Evolutionary conservation across 495 filamentous ascomycete species (phyloP).

Genomic region (Chaetomium tenue): DNA sequence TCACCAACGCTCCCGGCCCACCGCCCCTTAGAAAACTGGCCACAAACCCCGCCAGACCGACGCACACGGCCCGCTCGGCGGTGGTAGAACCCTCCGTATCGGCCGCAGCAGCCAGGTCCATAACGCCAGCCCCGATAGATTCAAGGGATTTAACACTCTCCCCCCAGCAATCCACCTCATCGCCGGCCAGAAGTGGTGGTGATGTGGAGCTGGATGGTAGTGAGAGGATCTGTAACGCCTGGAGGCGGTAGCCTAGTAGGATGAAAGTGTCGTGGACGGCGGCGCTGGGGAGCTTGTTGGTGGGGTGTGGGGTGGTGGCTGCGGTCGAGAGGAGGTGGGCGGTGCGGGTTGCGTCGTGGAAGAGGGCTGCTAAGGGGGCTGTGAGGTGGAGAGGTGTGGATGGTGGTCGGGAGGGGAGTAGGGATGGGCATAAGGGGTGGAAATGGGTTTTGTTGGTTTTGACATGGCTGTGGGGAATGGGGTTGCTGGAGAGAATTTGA

Average conservation of each 20-base stretch:
- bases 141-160: too few relatives aligned
- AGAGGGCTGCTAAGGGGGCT: background rate
- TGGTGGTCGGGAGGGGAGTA: background rate
- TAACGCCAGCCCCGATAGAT: too few relatives aligned
- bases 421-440: background rate
- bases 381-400: background rate
- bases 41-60: constrained; percentile 8
- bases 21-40: background rate
- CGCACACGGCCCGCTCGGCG: background rate
- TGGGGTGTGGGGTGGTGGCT: background rate
- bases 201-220: too few relatives aligned
- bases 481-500: background rate
- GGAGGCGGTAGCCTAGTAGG: constrained; percentile 3
- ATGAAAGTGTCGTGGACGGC: constrained; percentile 9
- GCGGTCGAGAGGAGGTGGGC: constrained; percentile 5
- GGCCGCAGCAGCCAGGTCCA: too few relatives aligned
- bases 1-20: background rate
- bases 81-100: too few relatives aligned
- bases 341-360: background rate
- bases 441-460: background rate
- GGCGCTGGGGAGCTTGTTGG: background rate
- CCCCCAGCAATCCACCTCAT: too few relatives aligned
- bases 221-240: background rate
- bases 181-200: too few relatives aligned
- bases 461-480: background rate